These are phyloP conservation scores for Fusarium nanum DNA, from an alignment of 2,329 filamentous ascomycete genomes.

Conservation along the genomic window DNA sequence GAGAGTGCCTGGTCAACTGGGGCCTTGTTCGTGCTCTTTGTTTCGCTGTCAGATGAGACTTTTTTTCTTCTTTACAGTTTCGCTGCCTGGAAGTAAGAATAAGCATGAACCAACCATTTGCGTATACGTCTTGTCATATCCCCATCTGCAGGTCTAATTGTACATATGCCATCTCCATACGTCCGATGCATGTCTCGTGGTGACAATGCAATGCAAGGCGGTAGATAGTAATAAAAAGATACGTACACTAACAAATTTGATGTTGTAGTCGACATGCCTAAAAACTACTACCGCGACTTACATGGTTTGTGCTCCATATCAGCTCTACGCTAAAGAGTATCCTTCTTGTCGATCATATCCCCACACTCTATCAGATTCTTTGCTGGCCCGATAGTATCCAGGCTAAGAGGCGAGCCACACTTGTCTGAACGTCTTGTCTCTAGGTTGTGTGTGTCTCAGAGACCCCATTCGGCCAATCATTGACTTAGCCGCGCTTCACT, in stretches of 20 bases:
- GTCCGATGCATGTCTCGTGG: slow-evolving; percentile 20
- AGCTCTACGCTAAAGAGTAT: slow-evolving; percentile 21
- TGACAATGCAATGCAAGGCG: slow-evolving; percentile 11
- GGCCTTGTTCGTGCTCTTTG: not conserved
- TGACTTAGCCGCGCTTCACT: slow-evolving; percentile 15
- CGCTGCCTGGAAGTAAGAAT: not conserved
- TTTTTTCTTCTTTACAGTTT: not conserved
- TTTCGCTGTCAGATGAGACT: not conserved
- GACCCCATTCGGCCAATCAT: slow-evolving; percentile 22
- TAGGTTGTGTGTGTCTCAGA: slow-evolving; percentile 4
- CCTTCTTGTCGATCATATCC: slow-evolving; percentile 32
- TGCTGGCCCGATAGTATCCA: slow-evolving; percentile 6
- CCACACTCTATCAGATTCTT: slow-evolving; percentile 18
- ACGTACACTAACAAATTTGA: not conserved
- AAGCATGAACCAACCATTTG: slow-evolving; percentile 6
- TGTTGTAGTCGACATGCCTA: slow-evolving; percentile 15
- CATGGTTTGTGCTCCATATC: slow-evolving; percentile 8
- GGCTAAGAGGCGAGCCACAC: not conserved
- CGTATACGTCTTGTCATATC: not conserved
- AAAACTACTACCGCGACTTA: slow-evolving; percentile 16
- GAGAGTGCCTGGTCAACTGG: slow-evolving; percentile 1
- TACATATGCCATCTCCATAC: slow-evolving; percentile 15
- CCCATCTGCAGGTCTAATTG: not conserved
- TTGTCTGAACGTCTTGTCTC: slow-evolving; percentile 18
- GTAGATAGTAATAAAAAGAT: not conserved